Evolutionary conservation across 2,329 filamentous ascomycete species (phyloP).

Genomic region (Scytalidium lignicola): DNA sequence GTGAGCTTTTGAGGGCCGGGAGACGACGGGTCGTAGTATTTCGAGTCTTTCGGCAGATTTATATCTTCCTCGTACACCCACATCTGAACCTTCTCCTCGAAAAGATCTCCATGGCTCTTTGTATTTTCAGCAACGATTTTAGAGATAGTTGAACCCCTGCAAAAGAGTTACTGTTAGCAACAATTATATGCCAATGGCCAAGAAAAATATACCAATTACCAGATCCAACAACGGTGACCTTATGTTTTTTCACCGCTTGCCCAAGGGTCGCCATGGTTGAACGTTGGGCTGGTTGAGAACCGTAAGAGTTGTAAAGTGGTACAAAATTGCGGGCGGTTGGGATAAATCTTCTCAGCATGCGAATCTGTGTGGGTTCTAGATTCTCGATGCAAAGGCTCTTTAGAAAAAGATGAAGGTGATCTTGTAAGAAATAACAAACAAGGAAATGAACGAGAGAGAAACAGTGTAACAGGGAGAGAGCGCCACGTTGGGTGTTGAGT

Average conservation of each 20-base stretch:
- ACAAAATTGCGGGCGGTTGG: neutral
- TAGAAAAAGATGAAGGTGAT: neutral
- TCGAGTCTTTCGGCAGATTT: slow-evolving; percentile 64
- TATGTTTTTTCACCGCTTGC: slow-evolving; percentile 68
- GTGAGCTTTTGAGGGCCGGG: slow-evolving; percentile 81
- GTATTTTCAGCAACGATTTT: slow-evolving; percentile 97
- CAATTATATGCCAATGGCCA: neutral
- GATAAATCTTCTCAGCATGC: neutral
- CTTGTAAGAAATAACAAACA: neutral
- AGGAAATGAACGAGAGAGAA: neutral
- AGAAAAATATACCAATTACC: slow-evolving; percentile 74
- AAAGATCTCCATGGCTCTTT: slow-evolving; percentile 68
- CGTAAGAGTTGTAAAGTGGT: neutral
- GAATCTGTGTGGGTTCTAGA: neutral
- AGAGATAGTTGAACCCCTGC: slow-evolving; percentile 90
- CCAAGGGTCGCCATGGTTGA: slow-evolving; percentile 32
- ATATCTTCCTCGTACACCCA: slow-evolving; percentile 98
- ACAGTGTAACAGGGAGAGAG: neutral
- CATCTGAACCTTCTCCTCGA: slow-evolving; percentile 91
- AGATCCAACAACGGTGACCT: slow-evolving; percentile 89
- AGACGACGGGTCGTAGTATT: slow-evolving; percentile 61
- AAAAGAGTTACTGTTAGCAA: slow-evolving; percentile 7
- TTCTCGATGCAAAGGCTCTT: neutral
- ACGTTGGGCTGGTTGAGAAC: slow-evolving; percentile 1
- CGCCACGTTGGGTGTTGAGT: neutral